Evolutionary conservation across 345 rosid species (phyloP).

Genomic region (Schrenkiella parvula): DNA sequence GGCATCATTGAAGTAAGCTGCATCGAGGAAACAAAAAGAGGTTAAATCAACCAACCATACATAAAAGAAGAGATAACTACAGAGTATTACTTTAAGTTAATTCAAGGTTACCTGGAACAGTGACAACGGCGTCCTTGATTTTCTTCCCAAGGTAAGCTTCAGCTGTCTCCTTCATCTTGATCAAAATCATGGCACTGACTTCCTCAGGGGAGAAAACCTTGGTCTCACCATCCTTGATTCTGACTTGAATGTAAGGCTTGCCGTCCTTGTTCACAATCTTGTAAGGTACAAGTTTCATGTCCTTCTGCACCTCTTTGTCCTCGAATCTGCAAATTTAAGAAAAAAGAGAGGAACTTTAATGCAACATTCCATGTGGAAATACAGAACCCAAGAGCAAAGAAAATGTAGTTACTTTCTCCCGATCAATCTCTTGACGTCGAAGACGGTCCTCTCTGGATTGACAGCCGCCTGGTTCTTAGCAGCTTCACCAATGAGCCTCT

Average conservation of each 20-base stretch:
- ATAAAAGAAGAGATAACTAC: neutral
- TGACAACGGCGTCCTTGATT: conserved; percentile 96
- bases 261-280: conserved; percentile 91
- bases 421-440: conserved; percentile 91
- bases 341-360: neutral
- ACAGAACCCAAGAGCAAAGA: neutral
- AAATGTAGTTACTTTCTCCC: conserved; percentile 70
- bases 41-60: neutral
- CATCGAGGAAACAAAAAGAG: conserved; percentile 10
- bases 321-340: conserved; percentile 48
- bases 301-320: conserved; percentile 92
- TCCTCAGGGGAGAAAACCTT: conserved; percentile 97
- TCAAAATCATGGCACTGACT: conserved; percentile 85
- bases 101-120: conserved; percentile 78
- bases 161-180: conserved; percentile 97
- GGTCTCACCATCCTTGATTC: conserved; percentile 89
- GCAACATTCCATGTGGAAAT: neutral
- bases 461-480: conserved; percentile 97
- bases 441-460: conserved; percentile 79
- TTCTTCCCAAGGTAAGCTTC: conserved; percentile 99
- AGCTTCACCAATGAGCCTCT: conserved; percentile 96
- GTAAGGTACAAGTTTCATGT: conserved; percentile 88
- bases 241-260: conserved; percentile 88
- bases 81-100: neutral
- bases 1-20: conserved; percentile 98